phyloP scores from a whole-genome alignment of 1,139 yeast species.

The Saccharomyces hybrid region DNA sequence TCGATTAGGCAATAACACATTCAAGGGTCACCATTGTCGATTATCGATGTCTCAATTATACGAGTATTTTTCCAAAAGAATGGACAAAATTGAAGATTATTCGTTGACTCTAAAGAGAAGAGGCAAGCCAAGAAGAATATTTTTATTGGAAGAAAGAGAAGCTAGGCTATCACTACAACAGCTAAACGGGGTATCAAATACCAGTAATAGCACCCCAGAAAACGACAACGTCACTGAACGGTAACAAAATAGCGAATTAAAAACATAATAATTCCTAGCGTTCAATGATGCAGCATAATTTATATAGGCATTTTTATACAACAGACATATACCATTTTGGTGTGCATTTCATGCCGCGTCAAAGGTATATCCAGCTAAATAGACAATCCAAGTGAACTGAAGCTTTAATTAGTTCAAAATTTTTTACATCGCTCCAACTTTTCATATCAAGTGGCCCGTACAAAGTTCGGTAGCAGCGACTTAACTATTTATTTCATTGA shows the following conservation, averaged over 20 bases:
- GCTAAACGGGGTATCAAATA: background rate
- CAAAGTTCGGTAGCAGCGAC: too few species aligned
- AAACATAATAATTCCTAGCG: background rate
- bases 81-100: conserved; percentile 22
- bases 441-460: too few species aligned
- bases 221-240: background rate
- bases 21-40: conserved; percentile 15
- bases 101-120: conserved; percentile 14
- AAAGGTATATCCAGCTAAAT: background rate
- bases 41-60: conserved; percentile 24
- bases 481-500: background rate
- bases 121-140: conserved; percentile 17
- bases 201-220: background rate
- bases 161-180: conserved; percentile 2
- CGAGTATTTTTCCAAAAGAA: conserved; percentile 23
- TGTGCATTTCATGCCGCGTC: background rate
- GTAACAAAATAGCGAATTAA: background rate
- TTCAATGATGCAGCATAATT: background rate
- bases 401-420: background rate
- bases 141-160: conserved; percentile 12
- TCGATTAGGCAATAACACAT: conserved; percentile 24
- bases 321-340: background rate
- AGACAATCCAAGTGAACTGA: background rate
- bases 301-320: background rate
- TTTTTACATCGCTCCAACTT: background rate